phyloP scores from a whole-genome alignment of 345 rosid species.

The Corchorus olitorius region DNA sequence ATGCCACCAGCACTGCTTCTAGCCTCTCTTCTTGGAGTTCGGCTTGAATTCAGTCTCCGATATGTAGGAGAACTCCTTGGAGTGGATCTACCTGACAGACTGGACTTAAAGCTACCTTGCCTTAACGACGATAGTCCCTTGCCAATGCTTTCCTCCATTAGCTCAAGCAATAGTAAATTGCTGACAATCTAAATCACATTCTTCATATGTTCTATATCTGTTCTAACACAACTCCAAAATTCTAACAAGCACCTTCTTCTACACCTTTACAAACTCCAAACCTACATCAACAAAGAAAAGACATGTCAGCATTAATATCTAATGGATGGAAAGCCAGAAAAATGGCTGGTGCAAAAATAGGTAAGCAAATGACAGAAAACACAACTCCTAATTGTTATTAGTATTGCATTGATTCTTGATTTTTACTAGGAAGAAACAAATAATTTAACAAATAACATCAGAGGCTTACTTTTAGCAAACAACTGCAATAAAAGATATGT shows the following conservation, averaged over 20 bases:
- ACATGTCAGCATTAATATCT: background rate
- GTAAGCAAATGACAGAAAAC: background rate
- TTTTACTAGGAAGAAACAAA: slow-evolving; percentile 1
- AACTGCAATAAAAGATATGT: background rate
- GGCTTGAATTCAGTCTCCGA: slow-evolving; percentile 62
- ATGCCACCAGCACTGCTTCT: slow-evolving; percentile 53
- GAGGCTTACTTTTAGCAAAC: background rate
- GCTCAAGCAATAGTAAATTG: slow-evolving; percentile 15
- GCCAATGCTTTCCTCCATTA: slow-evolving; percentile 62
- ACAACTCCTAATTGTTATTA: background rate
- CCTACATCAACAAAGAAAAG: slow-evolving; percentile 23
- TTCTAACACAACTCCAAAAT: slow-evolving; percentile 2
- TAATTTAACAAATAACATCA: background rate
- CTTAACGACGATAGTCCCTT: slow-evolving; percentile 54
- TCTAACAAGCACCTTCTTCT: background rate
- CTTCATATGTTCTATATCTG: background rate
- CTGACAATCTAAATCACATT: slow-evolving; percentile 20
- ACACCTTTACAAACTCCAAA: slow-evolving; percentile 13
- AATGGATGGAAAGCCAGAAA: background rate
- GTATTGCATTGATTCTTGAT: background rate
- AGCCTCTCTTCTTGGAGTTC: slow-evolving; percentile 84
- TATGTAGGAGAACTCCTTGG: slow-evolving; percentile 73
- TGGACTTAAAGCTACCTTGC: slow-evolving; percentile 63
- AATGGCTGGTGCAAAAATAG: background rate
- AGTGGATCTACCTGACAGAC: slow-evolving; percentile 72